Conservation (phyloP, 345 rosid genomes). For the Boechera divaricarpa region DNA sequence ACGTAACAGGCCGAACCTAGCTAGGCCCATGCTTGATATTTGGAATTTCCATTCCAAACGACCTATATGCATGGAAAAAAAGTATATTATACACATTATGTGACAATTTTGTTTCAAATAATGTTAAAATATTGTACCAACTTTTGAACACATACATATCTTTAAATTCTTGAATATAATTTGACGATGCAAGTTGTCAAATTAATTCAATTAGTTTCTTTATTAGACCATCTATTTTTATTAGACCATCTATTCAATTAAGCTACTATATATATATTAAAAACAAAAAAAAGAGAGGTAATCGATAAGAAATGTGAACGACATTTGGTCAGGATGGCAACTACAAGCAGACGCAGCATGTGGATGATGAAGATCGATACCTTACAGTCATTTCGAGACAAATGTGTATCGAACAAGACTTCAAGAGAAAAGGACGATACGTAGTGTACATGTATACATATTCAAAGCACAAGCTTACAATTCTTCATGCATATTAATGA, state of each 20-base stretch:
- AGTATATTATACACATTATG: background rate
- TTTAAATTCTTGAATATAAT: too few species aligned
- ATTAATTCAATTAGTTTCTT: too few species aligned
- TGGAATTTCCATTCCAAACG: background rate
- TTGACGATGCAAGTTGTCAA: too few species aligned
- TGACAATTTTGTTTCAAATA: too few species aligned
- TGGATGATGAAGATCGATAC: constrained; percentile 10
- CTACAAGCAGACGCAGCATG: constrained; percentile 22
- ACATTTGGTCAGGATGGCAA: background rate
- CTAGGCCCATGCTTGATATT: background rate
- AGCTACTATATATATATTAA: too few species aligned
- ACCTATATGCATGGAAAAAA: too few species aligned
- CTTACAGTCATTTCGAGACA: constrained; percentile 18
- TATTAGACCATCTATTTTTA: too few species aligned
- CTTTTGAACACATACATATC: background rate
- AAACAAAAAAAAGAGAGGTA: too few species aligned
- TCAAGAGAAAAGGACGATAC: background rate
- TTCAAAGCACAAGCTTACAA: constrained; percentile 31
- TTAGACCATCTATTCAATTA: too few species aligned
- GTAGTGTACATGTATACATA: background rate
- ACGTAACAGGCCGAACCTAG: background rate
- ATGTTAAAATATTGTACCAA: background rate
- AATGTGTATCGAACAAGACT: constrained; percentile 24
- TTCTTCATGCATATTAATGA: constrained; percentile 15
- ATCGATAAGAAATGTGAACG: constrained; percentile 11